Conservation (phyloP, 208 protist genomes). For the Crithidia sp. region DNA sequence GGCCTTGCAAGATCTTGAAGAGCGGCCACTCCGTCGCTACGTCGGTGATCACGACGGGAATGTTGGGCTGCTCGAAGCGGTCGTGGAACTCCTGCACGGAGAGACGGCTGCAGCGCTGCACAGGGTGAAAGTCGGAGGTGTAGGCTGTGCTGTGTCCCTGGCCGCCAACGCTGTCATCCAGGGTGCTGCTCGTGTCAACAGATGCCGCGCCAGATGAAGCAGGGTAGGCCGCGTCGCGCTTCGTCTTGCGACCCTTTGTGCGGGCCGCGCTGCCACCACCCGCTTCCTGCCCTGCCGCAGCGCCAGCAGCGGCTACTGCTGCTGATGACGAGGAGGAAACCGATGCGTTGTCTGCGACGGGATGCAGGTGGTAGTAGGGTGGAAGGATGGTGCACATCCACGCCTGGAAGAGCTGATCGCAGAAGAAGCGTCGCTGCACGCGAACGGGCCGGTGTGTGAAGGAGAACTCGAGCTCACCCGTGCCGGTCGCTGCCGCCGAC, state of each 20-base stretch:
- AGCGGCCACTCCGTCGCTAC: conserved; percentile 86
- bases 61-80: conserved; percentile 65
- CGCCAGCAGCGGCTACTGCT: neutral
- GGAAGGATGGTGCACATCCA: conserved; percentile 92
- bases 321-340: neutral
- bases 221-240: conserved; percentile 25
- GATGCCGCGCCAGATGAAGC: neutral
- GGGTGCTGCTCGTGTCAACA: neutral
- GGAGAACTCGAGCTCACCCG: neutral
- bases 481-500: neutral
- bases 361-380: conserved; percentile 67
- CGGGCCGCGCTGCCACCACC: conserved; percentile 2
- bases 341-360: conserved; percentile 1
- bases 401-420: conserved; percentile 85
- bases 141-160: conserved; percentile 35
- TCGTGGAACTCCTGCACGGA: conserved; percentile 72
- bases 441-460: conserved; percentile 56
- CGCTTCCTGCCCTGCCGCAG: no score
- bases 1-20: conserved; percentile 69
- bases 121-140: conserved; percentile 66
- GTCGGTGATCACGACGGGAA: conserved; percentile 80
- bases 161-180: neutral
- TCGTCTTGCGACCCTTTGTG: conserved; percentile 6
- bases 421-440: conserved; percentile 71
- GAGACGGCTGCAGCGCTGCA: conserved; percentile 59